phyloP scores from a whole-genome alignment of 805 yeast species.

The Metschnikowia similis region DNA sequence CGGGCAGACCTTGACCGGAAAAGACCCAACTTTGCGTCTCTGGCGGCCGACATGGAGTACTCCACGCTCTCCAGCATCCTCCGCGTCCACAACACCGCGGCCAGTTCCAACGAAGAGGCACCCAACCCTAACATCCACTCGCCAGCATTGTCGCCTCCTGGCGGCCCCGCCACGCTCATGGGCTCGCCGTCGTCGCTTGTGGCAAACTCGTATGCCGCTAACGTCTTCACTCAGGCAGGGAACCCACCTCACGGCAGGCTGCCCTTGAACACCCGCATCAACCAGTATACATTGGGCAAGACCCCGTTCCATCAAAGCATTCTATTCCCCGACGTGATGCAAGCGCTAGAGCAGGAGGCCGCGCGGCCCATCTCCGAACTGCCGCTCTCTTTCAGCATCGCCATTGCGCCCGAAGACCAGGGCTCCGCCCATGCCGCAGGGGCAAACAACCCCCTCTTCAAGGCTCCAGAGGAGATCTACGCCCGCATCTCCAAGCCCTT shows the following conservation, averaged over 20 bases:
- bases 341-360: slow-evolving; percentile 41
- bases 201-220: slow-evolving; percentile 2
- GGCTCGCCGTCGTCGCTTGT: slow-evolving; percentile 7
- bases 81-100: slow-evolving; percentile 35
- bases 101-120: slow-evolving; percentile 34
- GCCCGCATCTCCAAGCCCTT: slow-evolving; percentile 71
- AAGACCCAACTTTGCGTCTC: slow-evolving; percentile 52
- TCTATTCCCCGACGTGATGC: slow-evolving; percentile 59
- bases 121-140: slow-evolving; percentile 33
- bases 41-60: slow-evolving; percentile 72
- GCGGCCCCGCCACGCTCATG: neutral
- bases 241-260: slow-evolving; percentile 22
- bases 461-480: slow-evolving; percentile 77
- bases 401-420: slow-evolving; percentile 15
- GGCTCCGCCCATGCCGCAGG: neutral
- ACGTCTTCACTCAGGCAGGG: neutral
- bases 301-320: slow-evolving; percentile 35
- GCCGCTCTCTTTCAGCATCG: slow-evolving; percentile 46
- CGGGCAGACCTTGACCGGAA: slow-evolving; percentile 6
- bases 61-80: slow-evolving; percentile 63
- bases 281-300: slow-evolving; percentile 65
- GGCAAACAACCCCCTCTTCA: slow-evolving; percentile 22
- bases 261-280: slow-evolving; percentile 53
- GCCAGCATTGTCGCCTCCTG: slow-evolving; percentile 37
- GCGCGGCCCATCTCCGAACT: slow-evolving; percentile 40